Percentiles rank a stretch among this genome's conserved stretches.
Evolutionary conservation across 2,329 filamentous ascomycete genomes (phyloP).

Genomic region (Thelonectria olida): DNA sequence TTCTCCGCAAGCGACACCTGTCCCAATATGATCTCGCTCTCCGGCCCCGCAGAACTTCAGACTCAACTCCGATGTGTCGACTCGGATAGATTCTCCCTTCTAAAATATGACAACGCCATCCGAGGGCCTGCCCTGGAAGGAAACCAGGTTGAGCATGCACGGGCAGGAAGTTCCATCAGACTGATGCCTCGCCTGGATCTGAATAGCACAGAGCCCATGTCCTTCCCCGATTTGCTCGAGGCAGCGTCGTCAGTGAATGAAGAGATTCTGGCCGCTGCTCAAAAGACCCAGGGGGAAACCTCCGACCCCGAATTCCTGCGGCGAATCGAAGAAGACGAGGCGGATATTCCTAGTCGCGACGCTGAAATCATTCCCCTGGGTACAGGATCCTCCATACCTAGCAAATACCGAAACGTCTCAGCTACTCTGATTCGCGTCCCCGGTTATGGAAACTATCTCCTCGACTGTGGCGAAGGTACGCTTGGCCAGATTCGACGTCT

Average conservation of each 20-base stretch:
- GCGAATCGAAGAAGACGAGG: constrained; percentile 61
- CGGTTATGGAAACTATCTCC: constrained; percentile 84
- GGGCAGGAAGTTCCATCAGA: constrained; percentile 54
- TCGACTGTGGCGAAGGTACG: constrained; percentile 94
- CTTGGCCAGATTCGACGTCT: constrained; percentile 85
- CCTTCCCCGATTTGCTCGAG: constrained; percentile 56
- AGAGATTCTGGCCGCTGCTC: constrained; percentile 62
- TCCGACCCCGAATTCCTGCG: constrained; percentile 56
- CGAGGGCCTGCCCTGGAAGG: constrained; percentile 34
- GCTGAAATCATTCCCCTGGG: constrained; percentile 88
- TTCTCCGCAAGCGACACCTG: constrained; percentile 79
- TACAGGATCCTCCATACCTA: constrained; percentile 89
- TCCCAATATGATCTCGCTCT: constrained; percentile 78
- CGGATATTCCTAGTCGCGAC: constrained; percentile 77
- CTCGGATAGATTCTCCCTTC: constrained; percentile 75
- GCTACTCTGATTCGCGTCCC: constrained; percentile 86
- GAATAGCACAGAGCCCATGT: constrained; percentile 56
- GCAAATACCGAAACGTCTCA: constrained; percentile 95
- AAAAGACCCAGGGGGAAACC: constrained; percentile 53
- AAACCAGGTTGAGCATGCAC: constrained; percentile 49
- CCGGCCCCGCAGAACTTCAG: constrained; percentile 72
- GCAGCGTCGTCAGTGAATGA: constrained; percentile 52
- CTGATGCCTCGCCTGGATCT: constrained; percentile 58
- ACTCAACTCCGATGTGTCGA: constrained; percentile 79
- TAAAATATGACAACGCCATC: constrained; percentile 67